phyloP scores from a whole-genome alignment of 768 basidiomycete species.

The Lanmaoa pseudosensibilis region DNA sequence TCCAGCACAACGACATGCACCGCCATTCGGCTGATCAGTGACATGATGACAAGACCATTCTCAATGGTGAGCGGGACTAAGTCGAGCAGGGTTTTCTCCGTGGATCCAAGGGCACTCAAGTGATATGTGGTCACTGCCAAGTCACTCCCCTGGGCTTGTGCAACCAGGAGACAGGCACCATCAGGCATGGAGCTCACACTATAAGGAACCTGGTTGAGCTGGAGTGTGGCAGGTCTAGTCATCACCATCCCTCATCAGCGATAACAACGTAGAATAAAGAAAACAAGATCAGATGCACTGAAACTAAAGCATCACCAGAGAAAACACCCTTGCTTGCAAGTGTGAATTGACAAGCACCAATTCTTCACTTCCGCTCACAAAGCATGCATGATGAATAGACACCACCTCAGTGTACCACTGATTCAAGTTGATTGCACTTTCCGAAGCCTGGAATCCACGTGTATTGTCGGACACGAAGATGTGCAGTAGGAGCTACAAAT shows the following conservation, averaged over 20 bases:
- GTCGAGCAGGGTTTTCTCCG: conserved; percentile 42
- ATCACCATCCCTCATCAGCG: not conserved
- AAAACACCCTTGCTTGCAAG: conserved; percentile 50
- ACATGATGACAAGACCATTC: conserved; percentile 38
- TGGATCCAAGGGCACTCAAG: conserved; percentile 56
- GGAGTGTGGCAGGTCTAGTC: conserved; percentile 45
- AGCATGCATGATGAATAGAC: conserved; percentile 39
- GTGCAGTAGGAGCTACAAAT: conserved; percentile 38
- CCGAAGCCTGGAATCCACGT: conserved; percentile 42
- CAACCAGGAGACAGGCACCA: conserved; percentile 49
- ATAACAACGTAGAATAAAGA: not conserved
- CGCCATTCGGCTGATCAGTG: conserved; percentile 44
- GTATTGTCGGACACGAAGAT: conserved; percentile 49
- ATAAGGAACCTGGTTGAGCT: conserved; percentile 36
- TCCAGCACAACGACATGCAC: no score
- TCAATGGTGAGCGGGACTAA: conserved; percentile 29
- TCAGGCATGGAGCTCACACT: conserved; percentile 48
- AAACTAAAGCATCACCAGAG: conserved; percentile 52
- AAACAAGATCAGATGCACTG: conserved; percentile 35
- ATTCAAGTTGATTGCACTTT: conserved; percentile 40
- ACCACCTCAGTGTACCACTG: conserved; percentile 42
- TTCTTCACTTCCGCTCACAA: conserved; percentile 53
- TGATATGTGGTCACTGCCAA: conserved; percentile 45
- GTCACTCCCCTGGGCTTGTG: conserved; percentile 20
- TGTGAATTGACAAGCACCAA: conserved; percentile 48